Conservation (phyloP, 1,139 yeast genomes). For the Pichia sp. region DNA sequence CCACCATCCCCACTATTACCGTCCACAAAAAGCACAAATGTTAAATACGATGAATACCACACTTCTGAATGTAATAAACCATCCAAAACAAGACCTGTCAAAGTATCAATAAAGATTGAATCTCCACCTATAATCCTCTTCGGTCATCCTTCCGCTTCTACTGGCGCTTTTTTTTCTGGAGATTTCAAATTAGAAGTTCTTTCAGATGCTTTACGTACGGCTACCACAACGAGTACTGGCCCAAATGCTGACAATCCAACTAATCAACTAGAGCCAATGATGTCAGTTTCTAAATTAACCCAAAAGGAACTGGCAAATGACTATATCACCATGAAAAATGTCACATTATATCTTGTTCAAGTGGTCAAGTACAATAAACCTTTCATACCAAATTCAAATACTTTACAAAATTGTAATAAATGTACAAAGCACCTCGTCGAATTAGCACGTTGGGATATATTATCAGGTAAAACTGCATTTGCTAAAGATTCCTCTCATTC, state of each 20-base stretch:
- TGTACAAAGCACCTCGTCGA: constrained; percentile 52
- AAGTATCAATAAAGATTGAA: constrained; percentile 61
- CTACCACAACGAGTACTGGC: too few species aligned
- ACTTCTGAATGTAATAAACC: constrained; percentile 20
- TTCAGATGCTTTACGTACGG: not conserved
- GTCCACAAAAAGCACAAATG: not conserved
- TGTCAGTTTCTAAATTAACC: constrained; percentile 19
- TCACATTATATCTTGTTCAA: constrained; percentile 64
- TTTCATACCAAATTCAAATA: constrained; percentile 46
- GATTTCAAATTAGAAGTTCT: constrained; percentile 37
- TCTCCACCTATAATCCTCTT: constrained; percentile 86
- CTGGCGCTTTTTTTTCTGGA: constrained; percentile 86
- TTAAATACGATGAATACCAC: constrained; percentile 22
- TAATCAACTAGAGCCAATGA: constrained; percentile 16
- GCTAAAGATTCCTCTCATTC: constrained; percentile 61
- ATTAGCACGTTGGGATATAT: constrained; percentile 85
- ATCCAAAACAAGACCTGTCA: constrained; percentile 32
- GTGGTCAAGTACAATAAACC: constrained; percentile 61
- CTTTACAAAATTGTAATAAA: constrained; percentile 47
- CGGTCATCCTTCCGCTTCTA: constrained; percentile 69
- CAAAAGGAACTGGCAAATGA: constrained; percentile 16
- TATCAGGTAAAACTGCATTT: constrained; percentile 49
- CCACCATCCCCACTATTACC: not conserved
- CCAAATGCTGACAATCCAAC: not conserved
- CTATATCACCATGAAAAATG: constrained; percentile 43